phyloP scores from a whole-genome alignment of 1,284 basidiomycete species.

The Cutaneotrichosporon arboriforme region DNA sequence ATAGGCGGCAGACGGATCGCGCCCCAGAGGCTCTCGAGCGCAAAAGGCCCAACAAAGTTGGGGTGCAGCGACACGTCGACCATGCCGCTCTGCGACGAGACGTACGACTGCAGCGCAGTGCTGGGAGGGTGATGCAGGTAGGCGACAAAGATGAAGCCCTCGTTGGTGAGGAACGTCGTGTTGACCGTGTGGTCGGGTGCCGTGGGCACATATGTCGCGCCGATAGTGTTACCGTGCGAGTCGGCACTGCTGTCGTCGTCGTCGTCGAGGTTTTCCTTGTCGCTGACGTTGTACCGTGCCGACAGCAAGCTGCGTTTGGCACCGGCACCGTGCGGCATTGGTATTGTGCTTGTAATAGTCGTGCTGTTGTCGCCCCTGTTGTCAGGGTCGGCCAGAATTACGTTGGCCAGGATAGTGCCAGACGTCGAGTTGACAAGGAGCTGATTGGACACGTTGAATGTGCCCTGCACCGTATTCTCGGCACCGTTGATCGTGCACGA shows the following conservation, averaged over 20 bases:
- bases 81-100: slow-evolving; percentile 33
- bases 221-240: not conserved
- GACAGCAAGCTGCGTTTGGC: not conserved
- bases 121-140: slow-evolving; percentile 40
- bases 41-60: slow-evolving; percentile 43
- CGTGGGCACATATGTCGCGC: not conserved
- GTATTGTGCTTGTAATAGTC: slow-evolving; percentile 11
- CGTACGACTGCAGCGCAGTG: slow-evolving; percentile 27
- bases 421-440: slow-evolving; percentile 40
- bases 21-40: slow-evolving; percentile 37
- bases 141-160: slow-evolving; percentile 37
- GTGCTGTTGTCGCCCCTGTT: slow-evolving; percentile 14
- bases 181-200: slow-evolving; percentile 24
- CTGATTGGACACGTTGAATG: slow-evolving; percentile 40
- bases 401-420: slow-evolving; percentile 35
- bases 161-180: slow-evolving; percentile 36
- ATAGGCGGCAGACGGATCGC: slow-evolving; percentile 28
- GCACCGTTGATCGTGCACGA: slow-evolving; percentile 27
- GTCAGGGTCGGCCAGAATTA: slow-evolving; percentile 37
- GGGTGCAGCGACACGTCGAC: slow-evolving; percentile 38
- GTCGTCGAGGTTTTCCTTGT: not conserved
- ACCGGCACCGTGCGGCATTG: slow-evolving; percentile 4
- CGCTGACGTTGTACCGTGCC: not conserved
- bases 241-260: not conserved
- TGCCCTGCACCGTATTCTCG: slow-evolving; percentile 37